Evolutionary conservation across 306 rosid genomes (phyloP).

Genomic region (Vachellia collinsii): DNA sequence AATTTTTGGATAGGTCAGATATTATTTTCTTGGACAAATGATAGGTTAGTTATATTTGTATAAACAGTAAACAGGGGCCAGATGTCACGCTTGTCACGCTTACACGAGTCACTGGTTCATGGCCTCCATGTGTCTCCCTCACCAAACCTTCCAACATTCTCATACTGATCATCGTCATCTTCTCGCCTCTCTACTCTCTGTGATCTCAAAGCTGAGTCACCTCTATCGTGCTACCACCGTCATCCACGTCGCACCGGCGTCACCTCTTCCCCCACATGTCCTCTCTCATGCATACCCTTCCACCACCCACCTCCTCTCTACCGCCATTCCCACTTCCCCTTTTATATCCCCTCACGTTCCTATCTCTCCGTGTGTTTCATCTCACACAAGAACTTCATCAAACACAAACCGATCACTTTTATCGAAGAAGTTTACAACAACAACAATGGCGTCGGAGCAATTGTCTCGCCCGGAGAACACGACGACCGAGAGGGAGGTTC

Average conservation of each 20-base stretch:
- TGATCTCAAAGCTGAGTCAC: slow-evolving; percentile 35
- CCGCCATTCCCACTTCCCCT: slow-evolving; percentile 36
- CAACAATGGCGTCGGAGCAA: no score
- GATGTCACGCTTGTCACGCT: slow-evolving; percentile 24
- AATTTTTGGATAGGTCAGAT: not conserved
- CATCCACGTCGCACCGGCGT: slow-evolving; percentile 52
- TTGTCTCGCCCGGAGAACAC: slow-evolving; percentile 49
- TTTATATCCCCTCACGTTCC: slow-evolving; percentile 28
- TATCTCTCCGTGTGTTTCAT: not conserved
- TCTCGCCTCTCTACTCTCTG: not conserved
- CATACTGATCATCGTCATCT: slow-evolving; percentile 5
- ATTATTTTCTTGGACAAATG: not conserved
- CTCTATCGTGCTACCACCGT: not conserved
- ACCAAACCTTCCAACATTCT: not conserved
- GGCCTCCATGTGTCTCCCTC: slow-evolving; percentile 39
- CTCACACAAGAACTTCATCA: not conserved
- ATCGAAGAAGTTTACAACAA: no score
- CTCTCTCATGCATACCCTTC: slow-evolving; percentile 50
- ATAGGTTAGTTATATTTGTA: not conserved
- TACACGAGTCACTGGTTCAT: not conserved
- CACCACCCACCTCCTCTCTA: slow-evolving; percentile 35
- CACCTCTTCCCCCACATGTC: slow-evolving; percentile 63
- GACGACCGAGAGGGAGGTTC: slow-evolving; percentile 48
- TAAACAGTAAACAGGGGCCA: not conserved
- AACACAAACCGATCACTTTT: not conserved